These are phyloP conservation scores for Nothopassalora personata DNA, from an alignment of 2,329 filamentous ascomycete species.

Conservation along the genomic window DNA sequence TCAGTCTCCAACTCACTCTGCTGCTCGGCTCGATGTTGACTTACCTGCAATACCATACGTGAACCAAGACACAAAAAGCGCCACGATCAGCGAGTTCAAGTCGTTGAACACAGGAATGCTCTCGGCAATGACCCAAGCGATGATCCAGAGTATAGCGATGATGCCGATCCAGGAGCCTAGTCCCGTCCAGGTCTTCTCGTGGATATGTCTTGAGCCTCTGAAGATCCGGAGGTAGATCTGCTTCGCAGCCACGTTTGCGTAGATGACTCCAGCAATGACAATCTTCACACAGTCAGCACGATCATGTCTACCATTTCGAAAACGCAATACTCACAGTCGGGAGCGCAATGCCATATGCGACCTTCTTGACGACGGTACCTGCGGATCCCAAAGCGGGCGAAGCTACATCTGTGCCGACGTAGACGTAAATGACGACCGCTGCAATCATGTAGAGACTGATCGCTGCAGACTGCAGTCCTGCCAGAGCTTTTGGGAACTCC, in stretches of 20 bases:
- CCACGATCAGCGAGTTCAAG: slow-evolving; percentile 55
- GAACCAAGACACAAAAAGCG: slow-evolving; percentile 63
- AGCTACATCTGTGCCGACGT: slow-evolving; percentile 55
- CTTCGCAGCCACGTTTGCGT: slow-evolving; percentile 60
- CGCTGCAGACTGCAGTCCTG: slow-evolving; percentile 55
- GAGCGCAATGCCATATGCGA: slow-evolving; percentile 63
- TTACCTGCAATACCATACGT: slow-evolving; percentile 8
- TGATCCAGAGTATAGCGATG: slow-evolving; percentile 50
- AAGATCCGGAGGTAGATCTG: slow-evolving; percentile 62
- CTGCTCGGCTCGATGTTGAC: neutral
- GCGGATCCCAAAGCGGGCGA: slow-evolving; percentile 63
- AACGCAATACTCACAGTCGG: slow-evolving; percentile 45
- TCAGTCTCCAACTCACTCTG: neutral
- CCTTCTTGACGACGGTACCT: slow-evolving; percentile 50
- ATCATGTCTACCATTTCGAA: neutral
- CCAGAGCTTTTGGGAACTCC: slow-evolving; percentile 59
- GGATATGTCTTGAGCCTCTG: slow-evolving; percentile 47
- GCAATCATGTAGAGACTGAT: slow-evolving; percentile 60
- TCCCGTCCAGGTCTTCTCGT: slow-evolving; percentile 35
- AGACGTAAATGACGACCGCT: slow-evolving; percentile 62
- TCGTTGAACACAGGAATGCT: slow-evolving; percentile 67
- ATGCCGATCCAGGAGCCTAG: slow-evolving; percentile 56
- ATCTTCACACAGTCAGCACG: slow-evolving; percentile 37
- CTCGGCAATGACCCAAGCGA: slow-evolving; percentile 64
- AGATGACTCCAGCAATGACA: slow-evolving; percentile 64